Evolutionary conservation across 1,139 yeast genomes (phyloP).

Genomic region (Candida frijolesensis): DNA sequence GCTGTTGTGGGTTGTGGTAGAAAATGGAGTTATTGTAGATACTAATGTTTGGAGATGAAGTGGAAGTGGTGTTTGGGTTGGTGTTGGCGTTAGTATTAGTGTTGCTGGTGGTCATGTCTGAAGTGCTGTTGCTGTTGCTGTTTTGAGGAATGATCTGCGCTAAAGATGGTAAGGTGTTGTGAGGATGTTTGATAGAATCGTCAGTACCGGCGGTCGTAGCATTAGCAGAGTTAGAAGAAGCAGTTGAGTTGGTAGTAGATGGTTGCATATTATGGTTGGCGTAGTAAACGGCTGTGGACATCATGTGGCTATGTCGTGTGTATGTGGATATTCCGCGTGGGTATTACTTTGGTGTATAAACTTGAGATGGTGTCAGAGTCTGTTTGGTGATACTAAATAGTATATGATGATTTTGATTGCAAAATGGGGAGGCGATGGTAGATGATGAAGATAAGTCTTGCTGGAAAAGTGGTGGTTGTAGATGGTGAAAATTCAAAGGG

Average conservation of each 20-base stretch:
- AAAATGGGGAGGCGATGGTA: not conserved
- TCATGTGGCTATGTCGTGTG: slow-evolving; percentile 9
- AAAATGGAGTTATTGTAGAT: not conserved
- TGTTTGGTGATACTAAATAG: too few relatives aligned
- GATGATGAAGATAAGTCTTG: not conserved
- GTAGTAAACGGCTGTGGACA: slow-evolving; percentile 38
- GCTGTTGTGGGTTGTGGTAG: slow-evolving; percentile 14
- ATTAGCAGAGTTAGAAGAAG: not conserved
- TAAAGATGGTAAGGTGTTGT: slow-evolving; percentile 33
- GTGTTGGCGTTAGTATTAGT: not conserved
- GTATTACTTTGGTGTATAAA: not conserved
- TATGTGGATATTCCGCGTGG: not conserved
- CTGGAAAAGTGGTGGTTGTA: not conserved
- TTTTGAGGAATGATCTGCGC: slow-evolving; percentile 33
- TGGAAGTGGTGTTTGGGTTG: slow-evolving; percentile 3
- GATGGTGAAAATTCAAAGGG: too few relatives aligned
- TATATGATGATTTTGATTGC: not conserved
- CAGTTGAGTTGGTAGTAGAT: slow-evolving; percentile 18
- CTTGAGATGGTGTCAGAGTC: not conserved
- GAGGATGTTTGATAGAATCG: slow-evolving; percentile 9
- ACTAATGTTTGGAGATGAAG: not conserved
- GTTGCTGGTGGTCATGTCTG: not conserved
- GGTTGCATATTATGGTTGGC: slow-evolving; percentile 27
- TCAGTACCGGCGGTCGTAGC: not conserved
- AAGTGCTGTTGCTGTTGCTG: slow-evolving; percentile 6